Evolutionary conservation across 805 yeast species (phyloP).

Genomic region (Zygosaccharomyces bisporus): DNA sequence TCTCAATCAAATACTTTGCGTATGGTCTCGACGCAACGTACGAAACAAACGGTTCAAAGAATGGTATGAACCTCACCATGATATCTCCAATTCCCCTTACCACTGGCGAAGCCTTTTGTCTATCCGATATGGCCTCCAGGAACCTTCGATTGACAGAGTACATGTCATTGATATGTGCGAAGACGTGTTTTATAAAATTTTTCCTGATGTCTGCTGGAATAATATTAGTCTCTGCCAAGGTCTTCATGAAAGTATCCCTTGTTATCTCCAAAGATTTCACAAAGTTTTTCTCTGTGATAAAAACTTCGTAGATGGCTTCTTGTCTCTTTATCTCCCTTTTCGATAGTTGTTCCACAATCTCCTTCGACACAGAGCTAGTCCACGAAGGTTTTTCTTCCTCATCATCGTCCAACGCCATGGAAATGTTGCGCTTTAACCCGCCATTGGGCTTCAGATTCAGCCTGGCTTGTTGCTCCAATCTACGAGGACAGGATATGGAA

Average conservation of each 20-base stretch:
- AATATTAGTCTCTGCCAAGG: conserved; percentile 78
- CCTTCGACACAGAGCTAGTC: conserved; percentile 87
- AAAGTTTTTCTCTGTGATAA: conserved; percentile 90
- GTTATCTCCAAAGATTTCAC: conserved; percentile 91
- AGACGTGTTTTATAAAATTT: conserved; percentile 85
- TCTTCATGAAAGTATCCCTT: conserved; percentile 91
- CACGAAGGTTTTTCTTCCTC: conserved; percentile 82
- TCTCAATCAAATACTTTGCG: conserved; percentile 91
- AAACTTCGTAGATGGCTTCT: conserved; percentile 90
- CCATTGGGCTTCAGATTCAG: conserved; percentile 84
- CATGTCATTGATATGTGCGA: conserved; percentile 84
- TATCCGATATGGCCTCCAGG: conserved; percentile 82
- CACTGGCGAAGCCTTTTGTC: conserved; percentile 83
- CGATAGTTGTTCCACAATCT: conserved; percentile 70
- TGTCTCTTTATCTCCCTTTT: conserved; percentile 88
- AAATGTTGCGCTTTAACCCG: conserved; percentile 64
- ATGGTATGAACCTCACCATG: conserved; percentile 75
- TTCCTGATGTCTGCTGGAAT: conserved; percentile 88
- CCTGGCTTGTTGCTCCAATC: conserved; percentile 93
- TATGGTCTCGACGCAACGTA: conserved; percentile 94
- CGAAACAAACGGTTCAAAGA: conserved; percentile 86
- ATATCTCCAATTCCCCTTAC: conserved; percentile 86
- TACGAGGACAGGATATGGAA: conserved; percentile 92
- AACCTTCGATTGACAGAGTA: conserved; percentile 77
- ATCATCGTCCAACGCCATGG: conserved; percentile 48